Conservation (phyloP, 2,329 filamentous ascomycete genomes). For the Myotisia sp. region DNA sequence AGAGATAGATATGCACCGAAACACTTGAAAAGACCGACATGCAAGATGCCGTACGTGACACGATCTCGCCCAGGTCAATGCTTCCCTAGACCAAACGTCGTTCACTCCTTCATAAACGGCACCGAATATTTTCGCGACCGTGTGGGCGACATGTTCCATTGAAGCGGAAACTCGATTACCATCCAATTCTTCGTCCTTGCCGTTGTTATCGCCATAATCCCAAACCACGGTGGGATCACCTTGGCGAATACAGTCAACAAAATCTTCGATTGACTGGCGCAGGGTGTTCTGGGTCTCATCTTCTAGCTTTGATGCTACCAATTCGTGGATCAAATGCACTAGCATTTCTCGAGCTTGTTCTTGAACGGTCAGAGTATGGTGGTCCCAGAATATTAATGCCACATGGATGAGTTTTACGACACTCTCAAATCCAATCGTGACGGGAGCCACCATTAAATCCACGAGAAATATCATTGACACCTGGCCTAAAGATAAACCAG, state of each 20-base stretch:
- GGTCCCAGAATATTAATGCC: slow-evolving; percentile 89
- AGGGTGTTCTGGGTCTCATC: slow-evolving; percentile 53
- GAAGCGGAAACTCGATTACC: slow-evolving; percentile 69
- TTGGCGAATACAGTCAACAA: slow-evolving; percentile 73
- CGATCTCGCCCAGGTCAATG: slow-evolving; percentile 88
- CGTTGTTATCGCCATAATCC: slow-evolving; percentile 86
- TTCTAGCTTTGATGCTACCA: slow-evolving; percentile 67
- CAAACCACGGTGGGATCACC: slow-evolving; percentile 78
- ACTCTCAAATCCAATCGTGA: slow-evolving; percentile 63
- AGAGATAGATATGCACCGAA: slow-evolving; percentile 80
- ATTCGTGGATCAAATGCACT: slow-evolving; percentile 89
- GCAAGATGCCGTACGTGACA: slow-evolving; percentile 90
- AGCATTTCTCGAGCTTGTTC: slow-evolving; percentile 96
- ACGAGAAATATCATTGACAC: slow-evolving; percentile 86
- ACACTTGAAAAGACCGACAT: slow-evolving; percentile 94
- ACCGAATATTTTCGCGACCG: slow-evolving; percentile 75
- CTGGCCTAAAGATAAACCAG: slow-evolving; percentile 83
- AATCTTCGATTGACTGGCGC: slow-evolving; percentile 66
- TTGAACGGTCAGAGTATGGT: slow-evolving; percentile 87
- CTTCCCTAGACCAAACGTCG: slow-evolving; percentile 80
- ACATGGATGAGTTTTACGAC: slow-evolving; percentile 81
- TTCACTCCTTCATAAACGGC: slow-evolving; percentile 73
- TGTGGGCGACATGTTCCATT: slow-evolving; percentile 71
- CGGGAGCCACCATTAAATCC: slow-evolving; percentile 86
- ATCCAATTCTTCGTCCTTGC: slow-evolving; percentile 55